Evolutionary conservation across 2,329 filamentous ascomycete genomes (phyloP), one percentile per base, ranked within the genome.

Genomic region (Beauveria bassiana): DNA sequence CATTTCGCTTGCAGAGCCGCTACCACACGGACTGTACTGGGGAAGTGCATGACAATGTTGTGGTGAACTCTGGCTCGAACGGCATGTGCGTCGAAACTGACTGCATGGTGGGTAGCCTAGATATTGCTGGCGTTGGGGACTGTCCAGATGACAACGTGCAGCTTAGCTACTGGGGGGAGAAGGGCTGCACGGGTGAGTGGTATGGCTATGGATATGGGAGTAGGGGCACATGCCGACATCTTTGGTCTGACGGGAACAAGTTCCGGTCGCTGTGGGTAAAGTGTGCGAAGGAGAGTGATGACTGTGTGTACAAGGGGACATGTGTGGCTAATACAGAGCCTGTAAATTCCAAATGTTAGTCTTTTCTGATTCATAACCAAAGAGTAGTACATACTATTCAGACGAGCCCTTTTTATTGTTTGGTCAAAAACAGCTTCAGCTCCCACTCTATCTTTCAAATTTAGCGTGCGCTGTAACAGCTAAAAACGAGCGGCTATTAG

Each of bases 341-440:
- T 74, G 1, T 74, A 69, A 0, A 74, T 46, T 0, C 67, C 73
- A 9, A 75, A 64, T 2, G 26, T 61, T 1, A 61, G 60, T 3
- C 8, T 31, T 31, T 26, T 26, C 26, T 26, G 26, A 26, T 26
- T 26, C 3, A 26, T 26, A 26, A 26, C 26, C 26, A 26, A 26
- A 26, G 26, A 26, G 26, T 26, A 26, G 24, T 24, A 24, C 24
- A 24, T 24, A 24, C 24, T 24, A 24, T 24, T 24, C 24, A 24
- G 24, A 24, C 24, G 24, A 24, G 24, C 24, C 24, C 24, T 24
- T 24, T 24, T 28, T 51, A 28, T 28, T 34, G 18, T 31, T 31
- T 31, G 28, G 10, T 1, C 28, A 31, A 31, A 31, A 31, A 31
- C 28, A 31, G 28, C 28, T 31, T 31, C 28, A 31, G 28, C 28